phyloP scores from a whole-genome alignment of 176 grass and related monocot genomes.

The Carex scoparia region DNA sequence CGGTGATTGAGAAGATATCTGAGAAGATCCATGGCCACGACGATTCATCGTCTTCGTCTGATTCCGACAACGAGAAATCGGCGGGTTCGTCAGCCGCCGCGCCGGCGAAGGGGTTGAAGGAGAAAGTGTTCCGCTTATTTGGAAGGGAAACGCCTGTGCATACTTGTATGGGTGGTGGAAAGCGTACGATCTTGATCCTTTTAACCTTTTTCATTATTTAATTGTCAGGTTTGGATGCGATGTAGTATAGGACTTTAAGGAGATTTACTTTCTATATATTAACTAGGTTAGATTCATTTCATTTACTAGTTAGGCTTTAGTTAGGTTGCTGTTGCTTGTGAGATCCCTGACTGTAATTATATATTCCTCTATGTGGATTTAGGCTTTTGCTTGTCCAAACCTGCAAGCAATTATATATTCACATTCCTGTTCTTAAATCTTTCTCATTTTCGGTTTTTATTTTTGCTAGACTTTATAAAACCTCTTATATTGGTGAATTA shows the following conservation, averaged over 20 bases:
- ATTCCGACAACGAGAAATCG: conserved; percentile 68
- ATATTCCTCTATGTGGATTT: neutral
- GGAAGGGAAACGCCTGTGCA: conserved; percentile 39
- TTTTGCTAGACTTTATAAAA: neutral
- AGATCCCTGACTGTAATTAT: neutral
- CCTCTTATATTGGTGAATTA: neutral
- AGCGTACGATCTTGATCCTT: conserved; percentile 28
- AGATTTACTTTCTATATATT: neutral
- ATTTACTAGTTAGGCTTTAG: neutral
- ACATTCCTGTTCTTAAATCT: neutral
- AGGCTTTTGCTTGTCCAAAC: neutral
- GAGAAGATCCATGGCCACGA: conserved; percentile 49
- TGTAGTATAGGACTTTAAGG: neutral
- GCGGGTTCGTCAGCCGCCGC: neutral
- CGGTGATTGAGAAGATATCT: conserved; percentile 53
- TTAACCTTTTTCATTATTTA: neutral
- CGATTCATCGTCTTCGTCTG: conserved; percentile 48
- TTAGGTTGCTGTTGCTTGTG: neutral
- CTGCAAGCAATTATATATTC: neutral
- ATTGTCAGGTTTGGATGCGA: neutral
- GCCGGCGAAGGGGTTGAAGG: conserved; percentile 27
- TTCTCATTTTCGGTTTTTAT: neutral
- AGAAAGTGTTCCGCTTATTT: conserved; percentile 33
- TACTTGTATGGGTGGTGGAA: conserved; percentile 32
- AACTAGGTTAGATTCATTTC: neutral